Evolutionary conservation across 2,329 filamentous ascomycete species (phyloP), one percentile per base, ranked within the genome.

Genomic region (Furcasterigmium sp.): DNA sequence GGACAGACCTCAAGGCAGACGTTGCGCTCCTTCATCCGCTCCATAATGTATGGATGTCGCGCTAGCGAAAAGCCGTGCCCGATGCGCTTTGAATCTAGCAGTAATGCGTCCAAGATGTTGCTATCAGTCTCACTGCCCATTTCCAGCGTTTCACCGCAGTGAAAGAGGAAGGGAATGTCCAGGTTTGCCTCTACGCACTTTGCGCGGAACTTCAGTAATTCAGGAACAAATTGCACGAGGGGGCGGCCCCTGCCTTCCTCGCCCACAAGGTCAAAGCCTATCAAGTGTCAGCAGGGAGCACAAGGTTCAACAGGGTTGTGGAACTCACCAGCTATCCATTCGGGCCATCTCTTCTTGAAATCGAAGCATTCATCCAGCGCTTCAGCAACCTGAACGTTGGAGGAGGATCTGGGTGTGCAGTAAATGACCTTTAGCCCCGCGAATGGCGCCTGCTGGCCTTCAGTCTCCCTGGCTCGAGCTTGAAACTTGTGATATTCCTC

Each of bases 1-100:
- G 85, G 85, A 52, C 85, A 89, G 2, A 86, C 66, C 64, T 90
- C 85, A n/a, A 90, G 69, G 51, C 84, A 87, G 26, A 89, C 76
- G 9, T 72, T 69, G n/a, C 69, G 67, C 45, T 70, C 62, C 59
- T 77, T 81, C 74, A 87, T 85, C 39, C 74, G 65, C 49, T 81
- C 66, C 62, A 87, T 77, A n/a, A 88, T 64, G 29, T 76, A 65
- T 0, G 80, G 80, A 56, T 88, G 85, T 44, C 80, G 76, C 13
- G 82, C 69, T 4, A 89, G 64, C 0, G 85, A 79, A 51, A 84
- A 88, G 1, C 85, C 85, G 53, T 90, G 85, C 0, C 85, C 85
- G 40, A 90, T 85, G 13, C 85, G 80, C 62, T 80, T 84, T 2
- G 83, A 72, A 13, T 76, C 70, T 3, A 89, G 69, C 2, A 84